Percentiles rank a stretch among this genome's conserved stretches.
phyloP scores from a whole-genome alignment of 78 protist species.

The Diacronema lutheri region DNA sequence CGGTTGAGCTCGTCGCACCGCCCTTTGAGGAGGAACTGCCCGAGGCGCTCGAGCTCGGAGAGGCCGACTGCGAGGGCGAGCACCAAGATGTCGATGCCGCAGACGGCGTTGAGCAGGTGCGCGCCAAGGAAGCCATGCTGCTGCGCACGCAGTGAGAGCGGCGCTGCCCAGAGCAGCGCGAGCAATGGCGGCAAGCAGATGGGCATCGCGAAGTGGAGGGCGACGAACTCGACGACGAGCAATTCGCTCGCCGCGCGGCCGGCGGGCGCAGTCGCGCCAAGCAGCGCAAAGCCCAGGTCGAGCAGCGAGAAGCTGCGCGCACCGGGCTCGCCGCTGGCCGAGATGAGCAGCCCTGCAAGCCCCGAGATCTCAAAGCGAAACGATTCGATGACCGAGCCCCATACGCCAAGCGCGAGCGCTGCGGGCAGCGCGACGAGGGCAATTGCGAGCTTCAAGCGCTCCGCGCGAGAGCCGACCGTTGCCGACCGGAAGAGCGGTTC shows the following conservation, averaged over 20 bases:
- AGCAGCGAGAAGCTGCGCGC: background rate
- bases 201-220: constrained; percentile 23
- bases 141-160: constrained; percentile 25
- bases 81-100: constrained; percentile 36
- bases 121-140: background rate
- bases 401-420: constrained; percentile 1
- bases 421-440: background rate
- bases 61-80: constrained; percentile 35
- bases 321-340: background rate
- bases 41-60: constrained; percentile 34
- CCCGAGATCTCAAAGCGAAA: constrained; percentile 34
- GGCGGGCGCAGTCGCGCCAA: background rate
- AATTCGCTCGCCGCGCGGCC: background rate
- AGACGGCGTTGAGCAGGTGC: constrained; percentile 46
- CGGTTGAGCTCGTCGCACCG: constrained; percentile 31
- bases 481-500: too few relatives aligned
- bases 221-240: background rate
- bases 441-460: background rate
- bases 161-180: constrained; percentile 31
- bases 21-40: constrained; percentile 31
- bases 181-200: background rate
- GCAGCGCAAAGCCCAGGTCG: background rate
- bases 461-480: too few relatives aligned
- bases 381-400: too few relatives aligned
- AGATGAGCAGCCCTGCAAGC: background rate